phyloP scores from a whole-genome alignment of 768 basidiomycete genomes.

The Coprinellus micaceus region DNA sequence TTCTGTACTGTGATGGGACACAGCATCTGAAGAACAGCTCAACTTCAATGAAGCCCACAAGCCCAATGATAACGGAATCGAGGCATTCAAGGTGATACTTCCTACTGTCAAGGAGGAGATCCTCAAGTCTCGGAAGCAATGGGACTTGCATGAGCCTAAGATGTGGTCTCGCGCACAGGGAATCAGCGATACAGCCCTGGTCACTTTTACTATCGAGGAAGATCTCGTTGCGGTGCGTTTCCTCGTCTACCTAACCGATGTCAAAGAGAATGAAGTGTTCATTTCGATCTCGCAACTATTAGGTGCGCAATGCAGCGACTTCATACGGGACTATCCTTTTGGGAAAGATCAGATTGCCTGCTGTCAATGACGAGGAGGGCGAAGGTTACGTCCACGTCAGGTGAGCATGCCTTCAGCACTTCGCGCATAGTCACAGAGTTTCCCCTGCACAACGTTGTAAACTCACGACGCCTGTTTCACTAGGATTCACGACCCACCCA shows the following conservation, averaged over 20 bases:
- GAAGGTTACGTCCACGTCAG: constrained; percentile 69
- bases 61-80: constrained; percentile 57
- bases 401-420: constrained; percentile 39
- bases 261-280: background rate
- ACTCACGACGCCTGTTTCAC: too few species aligned
- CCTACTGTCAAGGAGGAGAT: constrained; percentile 62
- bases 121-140: constrained; percentile 59
- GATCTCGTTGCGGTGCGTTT: constrained; percentile 40
- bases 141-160: constrained; percentile 68
- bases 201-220: constrained; percentile 44
- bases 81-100: constrained; percentile 58
- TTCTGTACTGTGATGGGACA: background rate
- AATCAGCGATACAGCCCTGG: constrained; percentile 51
- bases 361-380: constrained; percentile 57
- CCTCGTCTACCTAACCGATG: background rate
- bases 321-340: constrained; percentile 69
- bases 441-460: too few species aligned
- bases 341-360: constrained; percentile 73
- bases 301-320: constrained; percentile 53
- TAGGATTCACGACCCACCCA: constrained; percentile 77
- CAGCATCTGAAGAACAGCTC: constrained; percentile 58
- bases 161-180: constrained; percentile 64
- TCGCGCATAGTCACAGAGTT: too few species aligned
- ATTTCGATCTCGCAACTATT: constrained; percentile 1
- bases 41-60: constrained; percentile 54